Conservation (phyloP, 2,329 filamentous ascomycete genomes). For the Pseudocercospora musae region DNA sequence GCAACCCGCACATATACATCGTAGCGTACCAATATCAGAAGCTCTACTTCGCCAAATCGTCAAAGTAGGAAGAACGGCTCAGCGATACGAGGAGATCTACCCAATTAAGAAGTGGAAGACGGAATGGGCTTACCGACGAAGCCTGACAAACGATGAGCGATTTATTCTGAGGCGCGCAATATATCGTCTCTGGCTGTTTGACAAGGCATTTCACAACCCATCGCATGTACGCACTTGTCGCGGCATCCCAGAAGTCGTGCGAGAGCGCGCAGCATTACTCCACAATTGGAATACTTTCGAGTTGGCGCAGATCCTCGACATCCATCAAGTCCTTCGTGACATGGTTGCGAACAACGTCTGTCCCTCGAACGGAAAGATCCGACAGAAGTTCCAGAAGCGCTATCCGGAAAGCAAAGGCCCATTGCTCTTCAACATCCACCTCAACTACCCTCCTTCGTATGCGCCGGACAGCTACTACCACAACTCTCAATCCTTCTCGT, state of each 20-base stretch:
- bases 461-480: conserved; percentile 39
- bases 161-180: conserved; percentile 54
- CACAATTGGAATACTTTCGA: conserved; percentile 58
- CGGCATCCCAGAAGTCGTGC: conserved; percentile 44
- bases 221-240: conserved; percentile 51
- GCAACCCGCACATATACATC: conserved; percentile 55
- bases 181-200: conserved; percentile 61
- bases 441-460: conserved; percentile 33
- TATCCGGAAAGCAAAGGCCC: conserved; percentile 50
- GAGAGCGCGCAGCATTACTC: conserved; percentile 54
- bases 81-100: conserved; percentile 60
- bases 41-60: conserved; percentile 56
- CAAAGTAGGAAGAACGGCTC: conserved; percentile 52
- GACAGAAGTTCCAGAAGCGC: conserved; percentile 57
- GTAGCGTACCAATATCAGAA: conserved; percentile 52
- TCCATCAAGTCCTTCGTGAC: conserved; percentile 54
- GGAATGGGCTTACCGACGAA: conserved; percentile 54
- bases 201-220: conserved; percentile 56
- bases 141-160: conserved; percentile 50
- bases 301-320: conserved; percentile 58
- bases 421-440: conserved; percentile 49
- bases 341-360: conserved; percentile 58
- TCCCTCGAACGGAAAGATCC: conserved; percentile 59
- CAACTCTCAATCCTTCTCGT: conserved; percentile 33
- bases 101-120: conserved; percentile 61